Percentiles rank a stretch among this genome's conserved stretches.
phyloP scores from a whole-genome alignment of 345 rosid species.

The Eucalyptus viminalis region DNA sequence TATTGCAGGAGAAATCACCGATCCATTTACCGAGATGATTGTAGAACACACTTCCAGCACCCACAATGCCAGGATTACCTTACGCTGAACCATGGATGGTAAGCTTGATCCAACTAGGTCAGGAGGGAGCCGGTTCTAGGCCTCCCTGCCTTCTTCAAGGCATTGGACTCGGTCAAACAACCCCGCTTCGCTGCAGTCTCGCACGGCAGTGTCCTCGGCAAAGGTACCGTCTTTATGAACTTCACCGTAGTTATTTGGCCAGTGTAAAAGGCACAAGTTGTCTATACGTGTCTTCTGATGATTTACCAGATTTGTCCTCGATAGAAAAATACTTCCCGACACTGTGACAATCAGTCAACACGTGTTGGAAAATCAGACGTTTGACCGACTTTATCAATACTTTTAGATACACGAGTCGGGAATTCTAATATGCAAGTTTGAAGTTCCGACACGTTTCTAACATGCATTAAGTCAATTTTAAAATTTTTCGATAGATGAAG shows the following conservation, averaged over 20 bases:
- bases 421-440: too few relatives aligned
- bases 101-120: background rate
- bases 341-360: too few relatives aligned
- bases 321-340: fast-evolving
- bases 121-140: background rate
- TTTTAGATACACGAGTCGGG: too few relatives aligned
- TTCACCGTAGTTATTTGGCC: background rate
- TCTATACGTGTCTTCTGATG: too few relatives aligned
- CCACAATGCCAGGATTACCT: background rate
- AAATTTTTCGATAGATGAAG: too few relatives aligned
- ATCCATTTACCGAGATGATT: background rate
- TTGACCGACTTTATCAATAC: too few relatives aligned
- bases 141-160: background rate
- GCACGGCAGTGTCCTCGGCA: background rate
- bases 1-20: background rate
- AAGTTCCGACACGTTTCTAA: too few relatives aligned
- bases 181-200: background rate
- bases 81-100: background rate
- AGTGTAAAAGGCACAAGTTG: too few relatives aligned
- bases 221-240: background rate
- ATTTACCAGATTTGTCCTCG: too few relatives aligned
- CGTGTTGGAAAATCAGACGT: fast-evolving
- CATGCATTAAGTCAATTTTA: too few relatives aligned
- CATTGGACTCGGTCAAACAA: background rate
- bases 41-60: background rate